Base-by-base conservation (phyloP, 148 eudicot species). In the Simmondsia chinensis region DNA sequence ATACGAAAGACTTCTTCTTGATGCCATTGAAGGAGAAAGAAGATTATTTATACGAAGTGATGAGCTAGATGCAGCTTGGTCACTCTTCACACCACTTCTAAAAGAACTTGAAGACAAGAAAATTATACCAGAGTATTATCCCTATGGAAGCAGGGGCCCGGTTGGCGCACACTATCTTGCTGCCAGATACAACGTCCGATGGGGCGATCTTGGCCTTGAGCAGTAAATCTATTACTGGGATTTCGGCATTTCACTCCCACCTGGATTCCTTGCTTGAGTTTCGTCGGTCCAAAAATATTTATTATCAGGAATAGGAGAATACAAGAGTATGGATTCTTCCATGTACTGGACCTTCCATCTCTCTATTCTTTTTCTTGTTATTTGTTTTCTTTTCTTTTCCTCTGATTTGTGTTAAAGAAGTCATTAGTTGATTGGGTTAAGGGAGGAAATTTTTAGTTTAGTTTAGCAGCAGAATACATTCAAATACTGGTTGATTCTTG, bases 141-240 rank as follows among this genome's bases (percentile, higher is more conserved):
- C 97, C 16, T 79, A 82, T 39, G 97, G 95, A 23, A 91, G 97
- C 36, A 70, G 97, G 28, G 97, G 97, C 24, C 97, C 97, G 2
- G 85, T 91, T 21, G 88, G 97, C 15, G 93, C 97, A 4, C 97
- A 91, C 66, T 91, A 91, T 65, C 94, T 91, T 37, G 95, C 97
- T n/a, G 95, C 95, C 27, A 65, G 59, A 61, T 72, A 79, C 68
- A 82, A 82, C 9, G 95, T 91, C 35, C 57, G 72, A 21, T 91
- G 97, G 97, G 95, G 95, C 2, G 97, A 91, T 73, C 52, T 84
- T 39, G 71, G 70, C 37, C 20, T 54, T 30, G 72, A 76, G 29
- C 57, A 70, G 33, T 73, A 54, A 72, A 30, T 22, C 6, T 24
- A 20, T 24, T 23, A 7, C 13, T 19, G 6, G 12, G 24, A 33